Base-by-base conservation (phyloP, 2,329 filamentous ascomycete species). In the Alternaria longipes region DNA sequence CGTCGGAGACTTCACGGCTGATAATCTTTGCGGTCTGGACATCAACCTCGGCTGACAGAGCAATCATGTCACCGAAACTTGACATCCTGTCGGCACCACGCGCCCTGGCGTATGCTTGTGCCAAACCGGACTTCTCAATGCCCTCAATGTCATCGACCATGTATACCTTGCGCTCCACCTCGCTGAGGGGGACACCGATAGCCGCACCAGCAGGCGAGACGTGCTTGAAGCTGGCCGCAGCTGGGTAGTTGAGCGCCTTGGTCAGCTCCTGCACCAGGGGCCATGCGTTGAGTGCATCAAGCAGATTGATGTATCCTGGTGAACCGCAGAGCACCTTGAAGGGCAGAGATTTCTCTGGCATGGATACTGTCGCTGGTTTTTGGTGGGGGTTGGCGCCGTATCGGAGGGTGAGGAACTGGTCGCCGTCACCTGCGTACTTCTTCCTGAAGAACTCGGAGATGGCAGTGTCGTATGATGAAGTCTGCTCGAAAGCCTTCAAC, bases 381-480 rank as follows among this genome's bases (percentile, higher is more conserved):
- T 99, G 95, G 83, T 99, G 95, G 32, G 95, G 95, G 84, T 99
- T 99, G 74, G 93, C 92, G 63, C 95, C 95, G 80, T 99, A 99
- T 73, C 95, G 91, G 66, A 99, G 90, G 61, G 92, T 84, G 62
- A 96, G 78, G 81, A 97, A 89, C 83, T 97, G 92, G 65, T 88
- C 82, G 67, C 94, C 94, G 61, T 93, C 90, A 66, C 89, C 89
- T 59, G 95, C 93, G 78, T 98, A 99, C 83, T 97, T 90, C 86
- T 96, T 94, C 78, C 95, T 91, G 89, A 99, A 99, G 85, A 97
- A 99, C 75, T 92, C 92, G 36, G 94, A 91, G 78, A 99, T 99
- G 71, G 95, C 92, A 44, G 89, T 87, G 79, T 99, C 95, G 81
- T 99, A 99, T 80, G 97, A 93, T 67, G 95, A 93, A 40, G 95